phyloP scores from a whole-genome alignment of 1,139 yeast species.

The Diutina catenulata region DNA sequence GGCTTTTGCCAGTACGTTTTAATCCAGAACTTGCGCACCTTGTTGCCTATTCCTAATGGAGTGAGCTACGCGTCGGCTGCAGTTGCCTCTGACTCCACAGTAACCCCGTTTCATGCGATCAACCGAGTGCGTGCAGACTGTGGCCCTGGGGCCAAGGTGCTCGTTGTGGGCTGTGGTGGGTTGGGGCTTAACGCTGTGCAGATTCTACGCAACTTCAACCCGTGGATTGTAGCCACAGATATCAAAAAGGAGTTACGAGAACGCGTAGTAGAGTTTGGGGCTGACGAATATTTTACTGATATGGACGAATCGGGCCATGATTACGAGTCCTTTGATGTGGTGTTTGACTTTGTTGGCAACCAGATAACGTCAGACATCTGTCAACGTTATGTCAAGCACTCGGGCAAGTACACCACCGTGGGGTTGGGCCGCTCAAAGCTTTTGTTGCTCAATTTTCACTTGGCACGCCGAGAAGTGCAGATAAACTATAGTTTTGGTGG shows the following conservation, averaged over 20 bases:
- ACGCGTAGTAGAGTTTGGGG: conserved; percentile 28
- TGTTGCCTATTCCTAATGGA: conserved; percentile 35
- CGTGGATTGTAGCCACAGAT: conserved; percentile 29
- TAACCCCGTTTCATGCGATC: conserved; percentile 41
- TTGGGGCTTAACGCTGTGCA: conserved; percentile 40
- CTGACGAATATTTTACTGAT: conserved; percentile 29
- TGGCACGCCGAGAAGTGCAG: conserved; percentile 31
- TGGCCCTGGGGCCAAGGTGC: conserved; percentile 26
- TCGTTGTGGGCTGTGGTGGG: conserved; percentile 40
- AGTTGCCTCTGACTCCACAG: conserved; percentile 36
- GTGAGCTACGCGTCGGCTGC: conserved; percentile 37
- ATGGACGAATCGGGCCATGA: conserved; percentile 17
- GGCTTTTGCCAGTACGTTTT: conserved; percentile 38
- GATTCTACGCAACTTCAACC: conserved; percentile 28
- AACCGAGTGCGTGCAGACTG: conserved; percentile 23
- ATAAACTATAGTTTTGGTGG: conserved; percentile 37
- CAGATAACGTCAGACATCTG: conserved; percentile 25
- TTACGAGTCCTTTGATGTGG: conserved; percentile 25
- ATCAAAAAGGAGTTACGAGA: conserved; percentile 19
- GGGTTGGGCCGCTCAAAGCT: conserved; percentile 31
- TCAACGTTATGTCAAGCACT: conserved; percentile 20
- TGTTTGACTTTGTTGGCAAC: conserved; percentile 35
- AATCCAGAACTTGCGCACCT: conserved; percentile 22
- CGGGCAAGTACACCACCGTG: conserved; percentile 32
- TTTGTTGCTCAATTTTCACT: conserved; percentile 20